Evolutionary conservation across 441 rosid genomes (phyloP).

Genomic region (Bruguiera hainesii): DNA sequence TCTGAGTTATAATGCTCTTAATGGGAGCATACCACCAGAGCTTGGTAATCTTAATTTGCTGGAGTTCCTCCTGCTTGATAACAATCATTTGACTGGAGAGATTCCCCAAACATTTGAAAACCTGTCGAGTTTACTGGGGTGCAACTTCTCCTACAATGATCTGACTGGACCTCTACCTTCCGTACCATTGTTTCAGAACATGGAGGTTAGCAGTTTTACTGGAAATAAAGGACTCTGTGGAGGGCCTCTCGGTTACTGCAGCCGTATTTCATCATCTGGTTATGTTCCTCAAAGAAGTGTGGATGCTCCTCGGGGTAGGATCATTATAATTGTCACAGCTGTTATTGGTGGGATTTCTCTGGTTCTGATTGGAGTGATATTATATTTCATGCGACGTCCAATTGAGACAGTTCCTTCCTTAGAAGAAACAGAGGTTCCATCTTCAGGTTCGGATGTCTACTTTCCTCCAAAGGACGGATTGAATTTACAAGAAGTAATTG

Average conservation of each 20-base stretch:
- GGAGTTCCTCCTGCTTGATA: constrained; percentile 68
- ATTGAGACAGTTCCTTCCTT: constrained; percentile 42
- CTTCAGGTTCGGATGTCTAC: constrained; percentile 64
- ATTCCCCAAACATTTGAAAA: constrained; percentile 71
- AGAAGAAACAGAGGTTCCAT: constrained; percentile 46
- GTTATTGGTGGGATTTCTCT: constrained; percentile 76
- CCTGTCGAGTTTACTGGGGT: constrained; percentile 76
- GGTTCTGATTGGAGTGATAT: constrained; percentile 54
- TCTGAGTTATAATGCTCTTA: constrained; percentile 70
- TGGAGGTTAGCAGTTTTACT: constrained; percentile 60
- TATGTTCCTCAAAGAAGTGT: constrained; percentile 26
- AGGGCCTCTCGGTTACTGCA: constrained; percentile 58
- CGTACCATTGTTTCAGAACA: constrained; percentile 56
- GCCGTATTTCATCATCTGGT: constrained; percentile 33
- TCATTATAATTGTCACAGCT: constrained; percentile 54
- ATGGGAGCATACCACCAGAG: constrained; percentile 67
- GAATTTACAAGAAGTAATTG: constrained; percentile 70
- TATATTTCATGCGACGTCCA: constrained; percentile 64
- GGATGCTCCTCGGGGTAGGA: constrained; percentile 47
- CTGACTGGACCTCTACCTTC: constrained; percentile 74
- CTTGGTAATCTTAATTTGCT: constrained; percentile 73
- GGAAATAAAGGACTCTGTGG: constrained; percentile 91
- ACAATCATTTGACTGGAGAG: constrained; percentile 75
- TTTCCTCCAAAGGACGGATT: constrained; percentile 83
- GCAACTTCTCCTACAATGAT: constrained; percentile 92